A percentile compares a stretch with the other conserved stretches of the same genome.
Conservation (phyloP, 306 rosid genomes). For the Gastrolobium villosum region DNA sequence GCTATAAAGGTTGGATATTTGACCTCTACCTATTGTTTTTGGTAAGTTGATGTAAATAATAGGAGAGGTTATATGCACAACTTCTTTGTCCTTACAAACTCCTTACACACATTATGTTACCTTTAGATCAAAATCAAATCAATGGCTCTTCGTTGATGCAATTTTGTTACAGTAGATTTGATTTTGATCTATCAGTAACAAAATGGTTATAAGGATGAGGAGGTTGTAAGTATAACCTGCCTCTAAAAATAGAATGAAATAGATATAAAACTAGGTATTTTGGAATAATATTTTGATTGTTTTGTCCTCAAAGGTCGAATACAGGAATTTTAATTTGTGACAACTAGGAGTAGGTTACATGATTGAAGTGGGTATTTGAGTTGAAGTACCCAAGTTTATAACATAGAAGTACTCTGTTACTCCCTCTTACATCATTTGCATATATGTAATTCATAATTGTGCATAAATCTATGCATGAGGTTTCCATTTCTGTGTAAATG, state of each 20-base stretch:
- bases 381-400: slow-evolving; percentile 6
- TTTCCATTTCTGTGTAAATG: slow-evolving; percentile 24
- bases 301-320: slow-evolving; percentile 30
- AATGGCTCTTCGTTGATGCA: too few species aligned
- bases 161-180: too few species aligned
- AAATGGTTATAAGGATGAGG: too few species aligned
- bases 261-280: slow-evolving; percentile 17
- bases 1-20: slow-evolving; percentile 76
- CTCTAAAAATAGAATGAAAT: background rate
- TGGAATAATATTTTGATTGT: slow-evolving; percentile 2
- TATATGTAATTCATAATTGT: background rate
- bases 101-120: too few species aligned
- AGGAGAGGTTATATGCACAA: too few species aligned
- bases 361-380: slow-evolving; percentile 19
- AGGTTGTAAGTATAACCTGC: too few species aligned
- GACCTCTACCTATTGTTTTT: slow-evolving; percentile 26
- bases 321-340: slow-evolving; percentile 30
- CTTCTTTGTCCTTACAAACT: too few species aligned
- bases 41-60: background rate
- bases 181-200: too few species aligned
- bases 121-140: too few species aligned
- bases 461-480: background rate
- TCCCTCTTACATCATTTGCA: slow-evolving; percentile 21
- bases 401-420: background rate
- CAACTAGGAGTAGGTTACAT: background rate